These are phyloP conservation scores for Cardiospermum halicacabum DNA, from an alignment of 345 rosid species.

Conservation along the genomic window DNA sequence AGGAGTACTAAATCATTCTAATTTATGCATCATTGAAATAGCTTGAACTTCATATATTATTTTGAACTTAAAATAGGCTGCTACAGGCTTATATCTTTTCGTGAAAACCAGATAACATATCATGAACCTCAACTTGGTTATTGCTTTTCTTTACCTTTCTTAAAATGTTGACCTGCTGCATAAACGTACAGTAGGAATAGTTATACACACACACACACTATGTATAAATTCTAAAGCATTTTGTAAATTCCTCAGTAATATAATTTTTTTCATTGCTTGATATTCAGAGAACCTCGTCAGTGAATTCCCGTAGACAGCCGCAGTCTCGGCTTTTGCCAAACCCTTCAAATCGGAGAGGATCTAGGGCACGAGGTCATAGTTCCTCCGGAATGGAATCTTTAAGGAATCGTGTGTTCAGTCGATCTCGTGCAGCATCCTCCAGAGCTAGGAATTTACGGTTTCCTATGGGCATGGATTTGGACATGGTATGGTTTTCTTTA, in stretches of 20 bases:
- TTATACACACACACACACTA: no score
- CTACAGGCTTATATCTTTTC: not conserved
- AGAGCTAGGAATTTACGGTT: slow-evolving; percentile 53
- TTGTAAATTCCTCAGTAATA: not conserved
- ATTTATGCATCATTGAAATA: not conserved
- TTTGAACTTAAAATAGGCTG: not conserved
- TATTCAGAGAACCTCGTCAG: slow-evolving; percentile 35
- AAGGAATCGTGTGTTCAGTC: slow-evolving; percentile 45
- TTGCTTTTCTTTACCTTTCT: no score
- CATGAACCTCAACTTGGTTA: no score
- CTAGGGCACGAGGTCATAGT: slow-evolving; percentile 35
- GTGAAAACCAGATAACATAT: not conserved
- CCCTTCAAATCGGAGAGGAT: slow-evolving; percentile 48
- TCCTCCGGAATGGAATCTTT: slow-evolving; percentile 37
- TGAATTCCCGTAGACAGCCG: slow-evolving; percentile 34
- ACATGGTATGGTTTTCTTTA: slow-evolving; percentile 44
- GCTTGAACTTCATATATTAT: slow-evolving; percentile 1
- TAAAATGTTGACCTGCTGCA: not conserved
- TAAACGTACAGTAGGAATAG: not conserved
- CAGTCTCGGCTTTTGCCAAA: slow-evolving; percentile 31
- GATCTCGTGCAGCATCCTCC: slow-evolving; percentile 31
- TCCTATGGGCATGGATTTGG: slow-evolving; percentile 62
- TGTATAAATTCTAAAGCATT: not conserved
- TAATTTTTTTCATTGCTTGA: slow-evolving; percentile 6
- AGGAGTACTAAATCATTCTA: not conserved